These are phyloP conservation scores for Aureobasidium mangrovei DNA, from an alignment of 2,329 filamentous ascomycete species.

Conservation along the genomic window DNA sequence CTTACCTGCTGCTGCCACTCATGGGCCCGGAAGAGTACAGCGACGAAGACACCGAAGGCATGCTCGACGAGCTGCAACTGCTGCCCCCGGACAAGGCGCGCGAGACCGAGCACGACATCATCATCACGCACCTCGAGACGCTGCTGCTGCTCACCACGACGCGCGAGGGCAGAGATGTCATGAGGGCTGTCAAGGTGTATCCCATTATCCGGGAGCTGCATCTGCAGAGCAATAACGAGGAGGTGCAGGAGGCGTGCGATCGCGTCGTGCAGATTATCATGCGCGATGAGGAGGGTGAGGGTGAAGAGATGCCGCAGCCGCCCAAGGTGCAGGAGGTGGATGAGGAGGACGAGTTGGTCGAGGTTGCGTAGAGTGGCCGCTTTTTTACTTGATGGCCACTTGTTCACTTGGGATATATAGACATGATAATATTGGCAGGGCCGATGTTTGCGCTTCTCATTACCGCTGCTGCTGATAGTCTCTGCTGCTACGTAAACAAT, in stretches of 20 bases:
- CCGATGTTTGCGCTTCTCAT: too few species aligned
- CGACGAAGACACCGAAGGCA: slow-evolving; percentile 74
- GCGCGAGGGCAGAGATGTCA: slow-evolving; percentile 59
- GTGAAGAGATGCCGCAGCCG: slow-evolving; percentile 31
- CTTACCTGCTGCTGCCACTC: slow-evolving; percentile 81
- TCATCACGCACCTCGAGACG: slow-evolving; percentile 84
- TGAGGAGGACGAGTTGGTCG: slow-evolving; percentile 34
- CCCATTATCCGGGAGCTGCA: slow-evolving; percentile 84
- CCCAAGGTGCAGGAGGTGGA: slow-evolving; percentile 37
- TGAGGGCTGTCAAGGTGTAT: slow-evolving; percentile 76
- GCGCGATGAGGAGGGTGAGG: slow-evolving; percentile 62
- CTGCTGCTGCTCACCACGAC: slow-evolving; percentile 75
- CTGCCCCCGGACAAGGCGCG: slow-evolving; percentile 82
- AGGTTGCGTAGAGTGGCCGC: slow-evolving; percentile 25
- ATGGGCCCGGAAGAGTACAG: slow-evolving; percentile 81
- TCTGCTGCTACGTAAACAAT: too few species aligned
- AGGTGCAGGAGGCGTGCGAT: slow-evolving; percentile 76
- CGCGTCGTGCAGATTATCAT: slow-evolving; percentile 82
- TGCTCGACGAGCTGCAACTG: slow-evolving; percentile 85
- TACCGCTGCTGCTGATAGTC: too few species aligned
- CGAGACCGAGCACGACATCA: slow-evolving; percentile 65
- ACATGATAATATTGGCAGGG: too few species aligned
- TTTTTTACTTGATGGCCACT: too few species aligned
- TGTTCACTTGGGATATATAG: too few species aligned
- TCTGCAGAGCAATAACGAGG: slow-evolving; percentile 65